phyloP scores from a whole-genome alignment of 2,329 filamentous ascomycete genomes.

The Xylariaceae sp. region DNA sequence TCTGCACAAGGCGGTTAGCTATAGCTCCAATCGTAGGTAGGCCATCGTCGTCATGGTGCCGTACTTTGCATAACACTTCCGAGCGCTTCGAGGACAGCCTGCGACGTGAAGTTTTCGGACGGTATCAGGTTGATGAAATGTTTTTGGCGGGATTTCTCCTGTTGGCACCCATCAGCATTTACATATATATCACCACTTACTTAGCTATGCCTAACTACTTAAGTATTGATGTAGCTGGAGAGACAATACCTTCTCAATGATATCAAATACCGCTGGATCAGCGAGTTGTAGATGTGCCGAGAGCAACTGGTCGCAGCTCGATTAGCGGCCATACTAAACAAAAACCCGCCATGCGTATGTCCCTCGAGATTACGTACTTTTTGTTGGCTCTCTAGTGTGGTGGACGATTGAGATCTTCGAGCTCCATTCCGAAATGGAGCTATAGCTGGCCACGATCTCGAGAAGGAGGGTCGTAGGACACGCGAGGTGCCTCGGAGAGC shows the following conservation, averaged over 20 bases:
- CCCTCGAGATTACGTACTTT: constrained; percentile 50
- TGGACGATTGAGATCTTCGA: constrained; percentile 49
- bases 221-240: background rate
- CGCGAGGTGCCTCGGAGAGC: constrained; percentile 52
- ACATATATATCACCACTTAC: background rate
- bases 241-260: constrained; percentile 78
- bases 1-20: constrained; percentile 56
- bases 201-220: background rate
- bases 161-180: constrained; percentile 9
- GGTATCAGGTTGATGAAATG: constrained; percentile 98
- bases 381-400: constrained; percentile 59
- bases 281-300: constrained; percentile 78
- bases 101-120: constrained; percentile 93
- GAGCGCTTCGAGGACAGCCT: constrained; percentile 87
- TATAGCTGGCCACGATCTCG: constrained; percentile 38
- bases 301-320: constrained; percentile 64
- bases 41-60: constrained; percentile 37
- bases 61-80: constrained; percentile 94
- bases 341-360: too few species aligned
- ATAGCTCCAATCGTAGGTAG: background rate
- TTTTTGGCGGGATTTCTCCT: constrained; percentile 96
- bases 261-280: constrained; percentile 84
- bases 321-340: constrained; percentile 9
- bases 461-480: constrained; percentile 43
- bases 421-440: constrained; percentile 26